phyloP scores from a whole-genome alignment of 2,329 filamentous ascomycete genomes.

The Metarhizium humberi region DNA sequence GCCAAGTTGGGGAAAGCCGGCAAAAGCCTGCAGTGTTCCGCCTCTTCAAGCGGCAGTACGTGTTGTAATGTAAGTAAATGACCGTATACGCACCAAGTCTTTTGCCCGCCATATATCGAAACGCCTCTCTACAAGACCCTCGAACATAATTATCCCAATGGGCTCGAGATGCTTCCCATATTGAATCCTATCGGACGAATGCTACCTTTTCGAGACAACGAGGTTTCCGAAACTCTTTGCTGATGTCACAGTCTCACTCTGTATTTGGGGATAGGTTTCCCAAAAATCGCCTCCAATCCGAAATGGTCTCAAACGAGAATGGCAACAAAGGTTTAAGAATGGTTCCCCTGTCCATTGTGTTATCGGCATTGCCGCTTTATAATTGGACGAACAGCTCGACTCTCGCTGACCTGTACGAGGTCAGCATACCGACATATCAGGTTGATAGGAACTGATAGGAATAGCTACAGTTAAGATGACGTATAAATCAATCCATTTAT shows the following conservation, averaged over 20 bases:
- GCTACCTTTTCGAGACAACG: background rate
- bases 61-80: too few species aligned
- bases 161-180: background rate
- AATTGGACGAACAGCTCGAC: background rate
- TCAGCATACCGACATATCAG: background rate
- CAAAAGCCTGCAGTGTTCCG: background rate
- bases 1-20: background rate
- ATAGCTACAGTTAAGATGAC: background rate
- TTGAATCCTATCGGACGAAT: background rate
- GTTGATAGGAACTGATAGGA: background rate
- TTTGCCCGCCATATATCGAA: background rate
- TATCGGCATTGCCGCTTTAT: background rate
- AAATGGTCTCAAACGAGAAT: background rate
- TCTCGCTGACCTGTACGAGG: background rate
- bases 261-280: background rate
- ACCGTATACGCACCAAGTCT: background rate
- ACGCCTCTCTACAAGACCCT: too few species aligned
- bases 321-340: background rate
- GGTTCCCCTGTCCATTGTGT: background rate
- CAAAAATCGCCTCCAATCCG: background rate
- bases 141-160: too few species aligned
- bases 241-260: background rate
- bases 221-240: background rate
- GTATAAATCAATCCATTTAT: background rate
- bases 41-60: background rate